Evolutionary conservation across 75 land plant genomes (phyloP), one percentile per base, ranked within the genome.

Genomic region (Selaginella tamariscina): DNA sequence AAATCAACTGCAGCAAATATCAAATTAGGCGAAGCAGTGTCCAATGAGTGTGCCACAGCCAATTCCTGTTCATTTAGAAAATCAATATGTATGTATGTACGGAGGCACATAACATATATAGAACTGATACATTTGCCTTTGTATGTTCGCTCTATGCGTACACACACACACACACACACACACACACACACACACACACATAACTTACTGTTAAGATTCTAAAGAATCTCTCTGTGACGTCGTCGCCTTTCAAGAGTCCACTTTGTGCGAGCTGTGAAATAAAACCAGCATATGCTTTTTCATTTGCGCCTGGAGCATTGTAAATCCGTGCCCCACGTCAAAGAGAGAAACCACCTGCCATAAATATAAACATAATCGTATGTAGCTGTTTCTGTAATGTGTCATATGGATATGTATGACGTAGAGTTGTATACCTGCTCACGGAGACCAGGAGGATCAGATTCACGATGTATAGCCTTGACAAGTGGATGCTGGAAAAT

Each of bases 221-320:
- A 75, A 95, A 90, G 71, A 95, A 95, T 2, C 87, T 83, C 33
- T 90, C 99, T 23, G 96, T 75, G 32, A 78, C 69, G 65, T 95
- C 96, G 76, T 95, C 99, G 30, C 89, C 99, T 57, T 95, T 95
- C 30, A 95, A 74, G 65, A 90, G 71, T 32, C 99, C 99, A 69
- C 66, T 72, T 68, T 90, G 96, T 29, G 89, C 91, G 44, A 95
- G 74, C 39, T 90, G 86, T 2, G 83, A 76, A 2, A 95, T 77
- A 57, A 73, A 95, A 69, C 71, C 78, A 15, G 80, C 72, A 76
- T 73, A 79, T 27, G 84, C 80, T 68, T 85, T 82, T 74, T 95
- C 99, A 78, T 80, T 84, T 56, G 82, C 54, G 32, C 80, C 86
- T 68, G 91, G 84, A 57, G 72, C 63, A 65, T 95, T 87, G 78